Conservation (phyloP, 169 alveolate genomes). For the Eimeria acervulina region DNA sequence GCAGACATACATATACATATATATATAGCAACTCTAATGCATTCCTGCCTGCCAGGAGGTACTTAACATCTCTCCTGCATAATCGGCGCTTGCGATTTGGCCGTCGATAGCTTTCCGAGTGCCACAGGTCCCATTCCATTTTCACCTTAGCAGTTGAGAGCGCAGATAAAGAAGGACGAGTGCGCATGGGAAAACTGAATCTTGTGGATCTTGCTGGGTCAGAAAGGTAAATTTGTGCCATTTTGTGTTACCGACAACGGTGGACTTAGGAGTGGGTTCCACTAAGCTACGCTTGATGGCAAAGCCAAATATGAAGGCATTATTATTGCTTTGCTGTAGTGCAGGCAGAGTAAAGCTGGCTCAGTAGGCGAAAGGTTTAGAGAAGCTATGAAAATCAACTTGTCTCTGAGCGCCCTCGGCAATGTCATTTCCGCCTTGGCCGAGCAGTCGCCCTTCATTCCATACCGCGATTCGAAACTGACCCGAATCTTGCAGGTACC, state of each 20-base stretch:
- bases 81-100: not conserved
- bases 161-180: conserved; percentile 72
- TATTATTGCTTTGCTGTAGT: not conserved
- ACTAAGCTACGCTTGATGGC: not conserved
- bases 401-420: conserved; percentile 96
- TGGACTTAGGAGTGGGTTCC: not conserved
- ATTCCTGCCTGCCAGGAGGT: not conserved
- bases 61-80: not conserved
- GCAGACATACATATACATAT: not conserved
- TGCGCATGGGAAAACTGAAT: conserved; percentile 94
- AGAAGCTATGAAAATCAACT: conserved; percentile 96
- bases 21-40: not conserved
- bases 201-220: conserved; percentile 96
- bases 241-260: not conserved
- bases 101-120: not conserved
- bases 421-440: conserved; percentile 96
- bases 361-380: conserved; percentile 88
- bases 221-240: conserved; percentile 86
- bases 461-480: conserved; percentile 96
- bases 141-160: conserved; percentile 94
- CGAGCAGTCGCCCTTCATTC: conserved; percentile 93
- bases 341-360: conserved; percentile 85
- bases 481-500: conserved; percentile 92
- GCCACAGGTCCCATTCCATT: conserved; percentile 92
- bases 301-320: not conserved